A percentile compares a stretch with the other conserved stretches of the same genome.
These are phyloP conservation scores for Penicillium brevicompactum DNA, from an alignment of 2,329 filamentous ascomycete species.

Conservation along the genomic window DNA sequence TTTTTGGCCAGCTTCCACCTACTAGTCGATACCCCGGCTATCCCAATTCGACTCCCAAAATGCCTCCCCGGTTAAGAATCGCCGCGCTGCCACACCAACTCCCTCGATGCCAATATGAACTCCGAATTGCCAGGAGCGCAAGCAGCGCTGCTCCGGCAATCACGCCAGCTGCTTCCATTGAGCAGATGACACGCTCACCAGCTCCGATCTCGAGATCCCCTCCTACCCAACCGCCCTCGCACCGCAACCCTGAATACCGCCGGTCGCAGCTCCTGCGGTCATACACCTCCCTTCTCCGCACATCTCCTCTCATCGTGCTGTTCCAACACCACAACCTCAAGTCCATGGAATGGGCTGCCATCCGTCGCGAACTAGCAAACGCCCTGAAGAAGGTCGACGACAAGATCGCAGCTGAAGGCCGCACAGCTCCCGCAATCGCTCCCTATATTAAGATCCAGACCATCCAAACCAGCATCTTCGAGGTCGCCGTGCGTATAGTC, in stretches of 20 bases:
- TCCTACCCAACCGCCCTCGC: conserved; percentile 78
- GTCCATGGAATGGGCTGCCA: conserved; percentile 72
- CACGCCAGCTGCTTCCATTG: conserved; percentile 55
- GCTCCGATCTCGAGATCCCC: conserved; percentile 55
- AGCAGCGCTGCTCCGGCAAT: conserved; percentile 51
- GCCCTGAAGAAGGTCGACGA: conserved; percentile 67
- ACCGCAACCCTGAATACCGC: conserved; percentile 81
- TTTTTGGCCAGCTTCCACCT: conserved; percentile 3
- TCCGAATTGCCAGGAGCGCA: conserved; percentile 39
- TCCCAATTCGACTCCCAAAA: conserved; percentile 32
- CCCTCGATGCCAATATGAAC: conserved; percentile 40
- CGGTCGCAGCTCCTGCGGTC: conserved; percentile 86
- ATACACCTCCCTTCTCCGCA: conserved; percentile 85
- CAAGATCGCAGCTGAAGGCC: conserved; percentile 62
- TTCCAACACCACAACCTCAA: conserved; percentile 81
- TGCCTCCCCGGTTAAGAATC: conserved; percentile 58
- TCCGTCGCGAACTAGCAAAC: conserved; percentile 67
- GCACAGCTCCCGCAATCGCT: conserved; percentile 51
- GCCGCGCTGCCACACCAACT: conserved; percentile 40
- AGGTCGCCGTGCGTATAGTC: conserved; percentile 78
- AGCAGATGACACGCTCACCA: conserved; percentile 49
- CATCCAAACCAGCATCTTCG: conserved; percentile 85
- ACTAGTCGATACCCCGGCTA: conserved; percentile 4
- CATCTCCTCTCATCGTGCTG: conserved; percentile 80
- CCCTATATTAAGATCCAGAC: conserved; percentile 74